Evolutionary conservation across 2,329 filamentous ascomycete genomes (phyloP), one percentile per base, ranked within the genome.

Genomic region (Colletotrichum sansevieriae): DNA sequence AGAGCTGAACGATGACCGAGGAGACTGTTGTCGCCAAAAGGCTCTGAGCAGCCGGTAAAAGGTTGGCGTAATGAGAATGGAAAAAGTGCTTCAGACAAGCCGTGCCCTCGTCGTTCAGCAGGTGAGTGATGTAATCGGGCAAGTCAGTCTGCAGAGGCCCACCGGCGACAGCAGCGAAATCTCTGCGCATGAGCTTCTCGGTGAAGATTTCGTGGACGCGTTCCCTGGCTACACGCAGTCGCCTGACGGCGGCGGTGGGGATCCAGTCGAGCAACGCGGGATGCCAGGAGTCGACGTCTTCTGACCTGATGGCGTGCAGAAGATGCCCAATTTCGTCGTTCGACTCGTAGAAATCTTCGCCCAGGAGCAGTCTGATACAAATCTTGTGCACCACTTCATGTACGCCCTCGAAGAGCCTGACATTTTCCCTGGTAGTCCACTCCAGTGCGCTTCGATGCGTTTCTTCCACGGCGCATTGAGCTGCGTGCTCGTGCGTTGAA

Each of bases 11-110:
- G 18, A 74, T 13, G 6, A 60, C 70, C 73, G 70, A 73, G 0
- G 66, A 62, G 1, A 72, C 64, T 13, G 47, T 56, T 35, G 71
- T 61, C 0, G 61, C 72, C 1, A 70, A 68, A 12, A 69, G 70
- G 2, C 65, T 72, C 25, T 73, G 70, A 9, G 72, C 57, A 10
- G 70, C 70, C 20, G 73, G 65, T 65, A 73, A 71, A 25, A 74
- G 46, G 10, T 68, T 43, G 9, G 71, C 71, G 54, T 71, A 63
- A 6, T 73, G 70, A 11, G 62, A 58, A 2, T 65, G 59, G 57
- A 71, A 52, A n/a, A 63, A 51, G 22, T 66, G 47, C 51, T 46
- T 68, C 25, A 73, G 41, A 4, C 47, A 63, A 1, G 65, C 67
- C 10, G 71, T 72, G 39, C 57, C 22, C 25, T 56, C 44, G 39